Evolutionary conservation across 129 eudicot species (phyloP).

Genomic region (Erigeron canadensis): DNA sequence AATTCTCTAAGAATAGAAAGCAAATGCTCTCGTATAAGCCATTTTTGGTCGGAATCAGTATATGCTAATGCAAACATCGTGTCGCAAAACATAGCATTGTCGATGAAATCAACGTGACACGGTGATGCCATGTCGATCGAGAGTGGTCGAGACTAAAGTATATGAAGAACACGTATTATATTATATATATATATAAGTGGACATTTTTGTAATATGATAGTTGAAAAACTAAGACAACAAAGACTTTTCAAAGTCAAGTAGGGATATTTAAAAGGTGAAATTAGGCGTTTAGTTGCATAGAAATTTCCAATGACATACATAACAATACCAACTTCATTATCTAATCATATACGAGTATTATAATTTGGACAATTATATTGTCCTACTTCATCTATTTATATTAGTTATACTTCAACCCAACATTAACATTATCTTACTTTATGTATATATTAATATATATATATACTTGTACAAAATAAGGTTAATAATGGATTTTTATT

Average conservation of each 20-base stretch:
- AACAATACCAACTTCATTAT: slow-evolving; percentile 25
- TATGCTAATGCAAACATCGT: slow-evolving; percentile 40
- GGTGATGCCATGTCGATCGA: slow-evolving; percentile 36
- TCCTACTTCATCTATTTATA: background rate
- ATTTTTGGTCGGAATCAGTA: slow-evolving; percentile 57
- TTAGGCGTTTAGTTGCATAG: slow-evolving; percentile 22
- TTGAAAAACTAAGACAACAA: background rate
- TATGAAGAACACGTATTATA: slow-evolving; percentile 10
- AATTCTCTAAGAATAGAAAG: slow-evolving; percentile 45
- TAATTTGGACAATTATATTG: slow-evolving; percentile 1
- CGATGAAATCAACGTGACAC: slow-evolving; percentile 47
- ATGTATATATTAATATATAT: background rate
- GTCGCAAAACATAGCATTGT: slow-evolving; percentile 53
- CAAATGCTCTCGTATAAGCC: slow-evolving; percentile 63
- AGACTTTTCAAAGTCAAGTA: slow-evolving; percentile 28
- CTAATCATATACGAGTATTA: background rate
- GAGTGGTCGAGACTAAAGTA: background rate
- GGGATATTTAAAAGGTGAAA: slow-evolving; percentile 17
- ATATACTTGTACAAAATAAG: no score
- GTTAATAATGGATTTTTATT: no score
- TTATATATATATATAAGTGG: slow-evolving; percentile 4
- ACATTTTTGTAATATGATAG: background rate
- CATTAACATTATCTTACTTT: background rate
- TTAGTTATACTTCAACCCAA: no score
- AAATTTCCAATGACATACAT: slow-evolving; percentile 28